Evolutionary conservation across 805 yeast genomes (phyloP).

Genomic region (Pichia deserticola): DNA sequence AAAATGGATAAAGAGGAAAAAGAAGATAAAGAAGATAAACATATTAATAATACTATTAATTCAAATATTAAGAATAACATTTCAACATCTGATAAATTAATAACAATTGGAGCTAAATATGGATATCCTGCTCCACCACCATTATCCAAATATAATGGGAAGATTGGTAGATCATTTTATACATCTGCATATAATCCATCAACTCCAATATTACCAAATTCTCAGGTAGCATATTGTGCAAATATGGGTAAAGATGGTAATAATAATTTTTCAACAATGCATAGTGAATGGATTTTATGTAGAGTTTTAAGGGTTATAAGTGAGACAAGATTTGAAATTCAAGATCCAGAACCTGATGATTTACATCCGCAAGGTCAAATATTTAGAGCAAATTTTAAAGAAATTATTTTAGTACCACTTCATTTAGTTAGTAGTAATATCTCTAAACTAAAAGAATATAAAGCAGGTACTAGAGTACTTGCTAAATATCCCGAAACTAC

Average conservation of each 20-base stretch:
- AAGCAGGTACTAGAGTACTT: conserved; percentile 72
- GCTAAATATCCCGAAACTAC: conserved; percentile 98
- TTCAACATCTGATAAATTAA: neutral
- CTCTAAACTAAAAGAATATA: conserved; percentile 42
- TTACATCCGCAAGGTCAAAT: conserved; percentile 80
- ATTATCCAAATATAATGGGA: conserved; percentile 9
- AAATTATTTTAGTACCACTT: conserved; percentile 60
- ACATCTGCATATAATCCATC: conserved; percentile 17
- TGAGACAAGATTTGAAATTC: conserved; percentile 63
- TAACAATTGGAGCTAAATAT: conserved; percentile 6
- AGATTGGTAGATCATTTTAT: conserved; percentile 15
- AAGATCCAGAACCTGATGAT: conserved; percentile 97
- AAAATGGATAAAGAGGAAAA: too few relatives aligned
- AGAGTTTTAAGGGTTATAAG: conserved; percentile 61
- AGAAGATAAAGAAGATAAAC: too few relatives aligned
- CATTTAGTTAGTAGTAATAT: conserved; percentile 7
- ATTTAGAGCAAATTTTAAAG: conserved; percentile 77
- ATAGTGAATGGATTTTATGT: conserved; percentile 94
- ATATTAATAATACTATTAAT: too few relatives aligned
- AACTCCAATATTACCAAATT: conserved; percentile 34
- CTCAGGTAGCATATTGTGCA: conserved; percentile 84
- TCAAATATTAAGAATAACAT: too few relatives aligned
- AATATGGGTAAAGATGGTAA: conserved; percentile 28
- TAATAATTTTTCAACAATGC: conserved; percentile 29
- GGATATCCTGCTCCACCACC: conserved; percentile 13